These are phyloP conservation scores for Ascochyta lentis DNA, from an alignment of 2,329 filamentous ascomycete genomes.

Conservation along the genomic window DNA sequence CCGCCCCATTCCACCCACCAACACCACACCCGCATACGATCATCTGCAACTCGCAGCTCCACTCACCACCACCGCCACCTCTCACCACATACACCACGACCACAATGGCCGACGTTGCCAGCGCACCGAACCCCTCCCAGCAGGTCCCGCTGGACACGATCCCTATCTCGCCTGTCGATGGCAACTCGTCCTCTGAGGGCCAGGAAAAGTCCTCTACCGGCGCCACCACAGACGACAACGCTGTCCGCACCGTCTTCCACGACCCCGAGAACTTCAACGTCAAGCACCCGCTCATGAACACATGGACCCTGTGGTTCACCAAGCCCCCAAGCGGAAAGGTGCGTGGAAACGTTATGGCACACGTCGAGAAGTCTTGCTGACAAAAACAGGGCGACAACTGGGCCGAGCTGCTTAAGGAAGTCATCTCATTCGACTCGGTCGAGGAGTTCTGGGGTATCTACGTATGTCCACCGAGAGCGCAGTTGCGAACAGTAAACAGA, in stretches of 20 bases:
- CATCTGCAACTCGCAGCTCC: constrained; percentile 12
- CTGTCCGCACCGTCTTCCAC: constrained; percentile 93
- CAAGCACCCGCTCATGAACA: constrained; percentile 96
- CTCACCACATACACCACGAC: constrained; percentile 8
- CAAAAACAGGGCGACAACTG: constrained; percentile 85
- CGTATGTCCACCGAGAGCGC: constrained; percentile 64
- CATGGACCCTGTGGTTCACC: constrained; percentile 99
- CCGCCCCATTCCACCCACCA: constrained; percentile 25
- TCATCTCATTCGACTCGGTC: constrained; percentile 97
- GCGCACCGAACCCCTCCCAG: constrained; percentile 50
- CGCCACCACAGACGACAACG: constrained; percentile 54
- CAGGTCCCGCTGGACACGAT: constrained; percentile 63
- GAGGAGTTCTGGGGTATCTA: constrained; percentile 99
- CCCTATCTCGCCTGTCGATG: constrained; percentile 60
- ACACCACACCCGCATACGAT: constrained; percentile 24
- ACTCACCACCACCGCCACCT: constrained; percentile 8
- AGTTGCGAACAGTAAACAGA: neutral
- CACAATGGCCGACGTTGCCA: constrained; percentile 48
- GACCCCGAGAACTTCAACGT: constrained; percentile 99
- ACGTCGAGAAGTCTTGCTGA: constrained; percentile 18
- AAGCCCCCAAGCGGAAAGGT: constrained; percentile 97
- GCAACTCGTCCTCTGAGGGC: constrained; percentile 51
- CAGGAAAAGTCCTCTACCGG: constrained; percentile 49
- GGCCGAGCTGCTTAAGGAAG: constrained; percentile 97
- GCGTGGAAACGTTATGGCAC: constrained; percentile 30